Evolutionary conservation across 2,329 filamentous ascomycete species (phyloP), one percentile per base, ranked within the genome.

Genomic region (Fonsecaea multimorphosa): DNA sequence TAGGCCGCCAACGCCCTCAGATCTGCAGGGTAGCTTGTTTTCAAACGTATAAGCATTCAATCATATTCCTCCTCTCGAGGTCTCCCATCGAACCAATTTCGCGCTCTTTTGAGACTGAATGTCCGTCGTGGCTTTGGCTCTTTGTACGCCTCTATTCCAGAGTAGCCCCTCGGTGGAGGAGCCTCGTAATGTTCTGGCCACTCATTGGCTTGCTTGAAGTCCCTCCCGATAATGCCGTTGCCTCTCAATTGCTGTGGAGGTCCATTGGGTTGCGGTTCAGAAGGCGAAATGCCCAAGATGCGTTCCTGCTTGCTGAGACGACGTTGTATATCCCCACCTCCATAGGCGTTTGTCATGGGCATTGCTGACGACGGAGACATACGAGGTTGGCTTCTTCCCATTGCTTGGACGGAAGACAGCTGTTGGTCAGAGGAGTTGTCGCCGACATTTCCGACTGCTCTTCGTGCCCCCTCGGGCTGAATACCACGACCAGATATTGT

Each of bases 91-190:
- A 71, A 53, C 69, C 69, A 71, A 44, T 69, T 49, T 46, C 60
- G 58, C 2, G 65, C 65, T 32, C 64, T 66, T 27, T 64, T 69
- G 9, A 72, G 55, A 55, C 71, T 70, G 31, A 68, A 70, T 24
- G 58, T 64, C 58, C 72, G 68, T 56, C 72, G 72, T 57, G 72
- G 70, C 65, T 67, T 72, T 16, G 72, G 69, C 58, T 73, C 73
- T 36, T 70, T 66, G 58, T 76, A 76, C 8, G 75, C 74, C 57
- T 77, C 74, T 27, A 76, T 72, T 16, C 75, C 74, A 7, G 68
- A 68, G 66, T 77, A 77, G 51, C 75, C 66, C 34, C 51, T 56
- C 34, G 19, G n/a, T 22, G 27, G 34, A 52, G 19, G 29, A 19
- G 38, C 57, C 9, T 51, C 24, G n/a, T 59, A 24, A 12, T 59